Evolutionary conservation across 73 alveolate species (phyloP).

Genomic region (Durusdinium trenchii): DNA sequence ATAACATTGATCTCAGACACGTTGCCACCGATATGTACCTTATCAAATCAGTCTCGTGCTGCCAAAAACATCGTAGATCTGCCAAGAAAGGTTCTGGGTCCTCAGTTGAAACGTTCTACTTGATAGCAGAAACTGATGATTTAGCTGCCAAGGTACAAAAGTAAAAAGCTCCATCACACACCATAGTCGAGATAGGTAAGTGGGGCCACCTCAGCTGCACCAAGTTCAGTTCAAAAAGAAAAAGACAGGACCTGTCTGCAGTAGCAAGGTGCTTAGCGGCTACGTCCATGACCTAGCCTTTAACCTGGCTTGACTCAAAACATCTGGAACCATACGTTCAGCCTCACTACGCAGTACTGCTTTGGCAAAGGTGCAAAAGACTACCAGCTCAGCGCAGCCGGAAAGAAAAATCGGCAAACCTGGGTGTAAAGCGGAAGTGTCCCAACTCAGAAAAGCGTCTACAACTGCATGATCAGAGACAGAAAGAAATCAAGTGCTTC

Average conservation of each 20-base stretch:
- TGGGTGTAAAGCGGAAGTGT: too few species aligned
- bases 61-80: too few species aligned
- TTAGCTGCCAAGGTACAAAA: conserved; percentile 22
- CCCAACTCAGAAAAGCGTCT: too few species aligned
- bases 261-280: too few species aligned
- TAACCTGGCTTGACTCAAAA: too few species aligned
- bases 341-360: too few species aligned
- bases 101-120: too few species aligned
- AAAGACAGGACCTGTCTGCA: too few species aligned
- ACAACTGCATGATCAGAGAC: too few species aligned
- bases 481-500: too few species aligned
- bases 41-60: not conserved
- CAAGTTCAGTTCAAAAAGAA: not conserved
- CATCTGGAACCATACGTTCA: not conserved
- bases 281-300: too few species aligned
- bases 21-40: conserved; percentile 89
- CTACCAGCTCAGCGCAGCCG: conserved; percentile 74
- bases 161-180: conserved; percentile 82
- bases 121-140: too few species aligned
- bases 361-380: conserved; percentile 20
- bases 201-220: conserved; percentile 52
- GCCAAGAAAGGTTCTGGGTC: not conserved
- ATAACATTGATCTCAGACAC: conserved; percentile 56
- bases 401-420: conserved; percentile 77
- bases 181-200: conserved; percentile 74